Evolutionary conservation across 208 protist species (phyloP).

Genomic region (Leishmania lainsoni): DNA sequence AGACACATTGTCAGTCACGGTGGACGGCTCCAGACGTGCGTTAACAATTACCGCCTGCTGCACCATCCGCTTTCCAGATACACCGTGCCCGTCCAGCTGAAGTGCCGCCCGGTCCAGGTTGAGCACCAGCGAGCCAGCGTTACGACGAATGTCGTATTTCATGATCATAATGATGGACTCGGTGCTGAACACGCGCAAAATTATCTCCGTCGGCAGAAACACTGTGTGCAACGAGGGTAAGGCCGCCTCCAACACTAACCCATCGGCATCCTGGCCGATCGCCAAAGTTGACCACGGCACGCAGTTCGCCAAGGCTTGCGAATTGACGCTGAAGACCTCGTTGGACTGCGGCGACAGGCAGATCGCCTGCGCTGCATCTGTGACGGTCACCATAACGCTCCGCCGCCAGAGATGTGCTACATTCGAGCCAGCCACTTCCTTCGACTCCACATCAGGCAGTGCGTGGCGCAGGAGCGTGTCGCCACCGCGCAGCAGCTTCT

Average conservation of each 20-base stretch:
- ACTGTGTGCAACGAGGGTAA: slow-evolving; percentile 51
- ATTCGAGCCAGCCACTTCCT: slow-evolving; percentile 16
- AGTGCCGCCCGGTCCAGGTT: slow-evolving; percentile 54
- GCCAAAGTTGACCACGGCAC: slow-evolving; percentile 42
- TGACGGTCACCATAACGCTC: slow-evolving; percentile 66
- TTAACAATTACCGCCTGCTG: slow-evolving; percentile 63
- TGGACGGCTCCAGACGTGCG: slow-evolving; percentile 50
- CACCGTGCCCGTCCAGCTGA: slow-evolving; percentile 40
- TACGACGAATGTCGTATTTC: slow-evolving; percentile 66
- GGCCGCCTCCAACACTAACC: slow-evolving; percentile 59
- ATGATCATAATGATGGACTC: slow-evolving; percentile 60
- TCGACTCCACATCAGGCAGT: slow-evolving; percentile 31
- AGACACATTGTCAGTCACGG: slow-evolving; percentile 35
- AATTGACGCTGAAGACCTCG: slow-evolving; percentile 67
- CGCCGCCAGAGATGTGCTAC: slow-evolving; percentile 41
- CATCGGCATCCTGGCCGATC: slow-evolving; percentile 34
- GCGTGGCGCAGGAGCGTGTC: slow-evolving; percentile 46
- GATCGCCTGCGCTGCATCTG: slow-evolving; percentile 54
- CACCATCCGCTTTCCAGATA: slow-evolving; percentile 38
- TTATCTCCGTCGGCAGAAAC: slow-evolving; percentile 64
- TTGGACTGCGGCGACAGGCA: slow-evolving; percentile 73
- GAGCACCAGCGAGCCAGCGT: slow-evolving; percentile 47
- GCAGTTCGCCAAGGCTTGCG: slow-evolving; percentile 46
- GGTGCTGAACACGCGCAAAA: slow-evolving; percentile 67
- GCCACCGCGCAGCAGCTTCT: slow-evolving; percentile 56